phyloP scores from a whole-genome alignment of 176 grass and related monocot genomes.

The Oryza glumipatula region DNA sequence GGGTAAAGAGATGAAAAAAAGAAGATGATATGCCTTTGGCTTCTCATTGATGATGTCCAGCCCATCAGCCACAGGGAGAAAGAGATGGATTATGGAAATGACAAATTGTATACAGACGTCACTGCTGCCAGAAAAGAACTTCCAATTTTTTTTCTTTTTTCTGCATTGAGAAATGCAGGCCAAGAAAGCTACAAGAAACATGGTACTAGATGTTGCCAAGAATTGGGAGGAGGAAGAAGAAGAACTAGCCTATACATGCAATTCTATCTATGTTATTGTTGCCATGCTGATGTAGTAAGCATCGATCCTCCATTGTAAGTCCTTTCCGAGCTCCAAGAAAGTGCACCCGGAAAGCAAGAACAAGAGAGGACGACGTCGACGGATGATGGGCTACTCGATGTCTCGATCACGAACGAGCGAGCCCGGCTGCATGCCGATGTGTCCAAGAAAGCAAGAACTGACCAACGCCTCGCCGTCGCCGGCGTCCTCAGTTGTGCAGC shows the following conservation, averaged over 20 bases:
- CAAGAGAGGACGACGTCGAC: conserved; percentile 72
- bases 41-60: neutral
- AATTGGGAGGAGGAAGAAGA: conserved; percentile 9
- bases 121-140: conserved; percentile 5
- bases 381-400: neutral
- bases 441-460: conserved; percentile 56
- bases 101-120: conserved; percentile 13
- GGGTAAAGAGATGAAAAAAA: conserved; percentile 1
- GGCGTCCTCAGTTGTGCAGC: conserved; percentile 71
- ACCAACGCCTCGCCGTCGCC: conserved; percentile 16
- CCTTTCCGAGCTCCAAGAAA: conserved; percentile 56
- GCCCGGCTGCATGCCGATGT: conserved; percentile 2
- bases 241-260: conserved; percentile 28
- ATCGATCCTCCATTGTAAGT: conserved; percentile 85
- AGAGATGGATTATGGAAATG: neutral
- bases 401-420: conserved; percentile 3
- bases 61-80: neutral
- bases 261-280: conserved; percentile 53
- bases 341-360: conserved; percentile 67
- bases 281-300: conserved; percentile 38
- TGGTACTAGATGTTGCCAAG: neutral
- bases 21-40: neutral
- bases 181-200: conserved; percentile 34
- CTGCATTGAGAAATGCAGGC: conserved; percentile 26
- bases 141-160: neutral